Base-by-base conservation (phyloP, 306 rosid genomes). In the Cucurbita maxima region DNA sequence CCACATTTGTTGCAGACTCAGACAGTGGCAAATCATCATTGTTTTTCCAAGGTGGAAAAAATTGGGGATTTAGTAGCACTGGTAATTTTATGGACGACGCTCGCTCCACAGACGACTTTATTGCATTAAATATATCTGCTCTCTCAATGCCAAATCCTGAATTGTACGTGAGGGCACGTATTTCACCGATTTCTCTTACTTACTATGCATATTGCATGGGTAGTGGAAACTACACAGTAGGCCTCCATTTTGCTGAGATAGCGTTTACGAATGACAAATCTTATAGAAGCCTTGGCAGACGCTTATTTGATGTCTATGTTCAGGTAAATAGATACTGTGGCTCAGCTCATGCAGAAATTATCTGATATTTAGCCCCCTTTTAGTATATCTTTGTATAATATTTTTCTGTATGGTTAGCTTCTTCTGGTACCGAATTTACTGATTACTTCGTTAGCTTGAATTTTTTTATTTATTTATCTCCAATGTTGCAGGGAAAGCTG, bases 141-240 rank as follows among this genome's bases (percentile, higher is more conserved):
- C 86, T 86, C 41, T n/a, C 75, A 1, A 15, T 81, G 71, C 56
- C 63, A 5, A 48, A 77, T 60, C 76, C 81, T 63, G 66, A 84
- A 59, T 77, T 87, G 14, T 90, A 90, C 75, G 61, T 14, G 58
- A 78, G 53, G 47, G 96, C 96, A 61, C 94, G 88, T 6, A 78
- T 86, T 81, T 86, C 96, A 70, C 85, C 94, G 2, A 76, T 50
- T 59, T 82, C 88, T 75, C 74, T 88, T 47, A 86, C 88, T 53
- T 82, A 80, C 37, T 83, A 63, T 66, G 89, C 75, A 3, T 78
- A 22, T 53, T 82, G 88, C 71, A 44, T 85, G 78, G 71, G 77
- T 68, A 51, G 69, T 51, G 79, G 84, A 76, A 10, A 6, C 30
- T 85, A 85, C 82, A 80, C 81, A 6, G 79, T 82, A 41, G 48